Base-by-base conservation (phyloP, 2,329 filamentous ascomycete genomes). In the Apiospora phragmitis region DNA sequence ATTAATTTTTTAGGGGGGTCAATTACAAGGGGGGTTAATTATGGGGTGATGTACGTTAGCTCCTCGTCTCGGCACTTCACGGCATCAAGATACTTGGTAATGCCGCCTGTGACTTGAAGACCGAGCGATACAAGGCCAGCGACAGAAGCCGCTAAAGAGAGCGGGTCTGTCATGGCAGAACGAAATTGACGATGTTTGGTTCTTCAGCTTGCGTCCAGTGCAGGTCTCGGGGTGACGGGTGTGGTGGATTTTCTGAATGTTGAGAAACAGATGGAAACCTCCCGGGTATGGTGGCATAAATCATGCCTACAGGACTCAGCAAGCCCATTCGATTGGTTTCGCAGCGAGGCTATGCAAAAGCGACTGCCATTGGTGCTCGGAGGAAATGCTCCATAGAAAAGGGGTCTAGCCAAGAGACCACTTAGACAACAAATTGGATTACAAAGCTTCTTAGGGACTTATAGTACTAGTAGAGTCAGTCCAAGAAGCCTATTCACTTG, bases 91-190 rank as follows among this genome's bases (percentile, higher is more conserved):
- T 73, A 75, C 12, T 71, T 29, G 16, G 45, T 51, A 21, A 75
- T 68, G 24, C 73, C 72, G 26, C 70, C 47, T 1, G 68, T 55
- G 42, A 72, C 70, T 62, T 73, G 70, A 4, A 75, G 51, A 8
- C 73, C 70, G 3, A 74, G 73, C 14, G 73, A 74, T 24, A 74
- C 49, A 32, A 74, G 69, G 8, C 73, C 68, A 26, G 67, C 41
- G 2, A 43, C 69, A 2, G 73, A 68, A 32, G 71, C 72, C 11
- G 71, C 71, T 4, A 74, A 21, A 14, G 71, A 74, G 2, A 74
- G 38, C 2, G 72, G 71, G 14, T 75, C 73, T 18, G 70, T 72
- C 73, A 74, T 74, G 43, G 21, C 35, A 35, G n/a, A 24, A 49
- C 11, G 4, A 4, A 8, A 49, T 4, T 24, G 45, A 24, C 21